Conservation (phyloP, 169 alveolate genomes). For the Fabrea salina region DNA sequence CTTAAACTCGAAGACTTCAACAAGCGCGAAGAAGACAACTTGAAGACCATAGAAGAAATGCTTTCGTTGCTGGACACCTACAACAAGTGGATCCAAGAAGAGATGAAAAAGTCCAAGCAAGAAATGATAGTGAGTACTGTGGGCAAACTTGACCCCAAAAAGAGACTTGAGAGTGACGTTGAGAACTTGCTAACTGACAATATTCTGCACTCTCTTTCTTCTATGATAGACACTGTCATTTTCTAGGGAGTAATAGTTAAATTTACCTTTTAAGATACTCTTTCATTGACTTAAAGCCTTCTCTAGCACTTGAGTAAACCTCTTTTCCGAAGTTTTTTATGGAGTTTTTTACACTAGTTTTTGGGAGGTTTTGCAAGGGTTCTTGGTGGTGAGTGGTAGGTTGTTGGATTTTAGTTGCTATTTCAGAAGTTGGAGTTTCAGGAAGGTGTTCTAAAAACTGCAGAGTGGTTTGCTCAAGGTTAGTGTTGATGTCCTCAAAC, state of each 20-base stretch:
- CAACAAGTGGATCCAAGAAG: constrained; percentile 93
- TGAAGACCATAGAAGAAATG: constrained; percentile 76
- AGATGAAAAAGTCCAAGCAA: constrained; percentile 91
- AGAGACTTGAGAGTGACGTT: constrained; percentile 73
- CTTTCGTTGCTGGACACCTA: constrained; percentile 85
- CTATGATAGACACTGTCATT: constrained; percentile 62
- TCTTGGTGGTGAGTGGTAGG: no score
- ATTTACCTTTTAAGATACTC: no score
- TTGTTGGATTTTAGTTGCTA: no score
- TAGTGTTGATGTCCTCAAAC: no score
- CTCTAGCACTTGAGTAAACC: no score
- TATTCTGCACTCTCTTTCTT: constrained; percentile 61
- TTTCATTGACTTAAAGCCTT: no score
- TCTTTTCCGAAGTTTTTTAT: no score
- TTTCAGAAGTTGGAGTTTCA: no score
- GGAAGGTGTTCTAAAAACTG: no score
- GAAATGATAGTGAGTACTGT: constrained; percentile 90
- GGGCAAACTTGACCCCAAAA: constrained; percentile 93
- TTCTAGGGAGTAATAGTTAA: constrained; percentile 5
- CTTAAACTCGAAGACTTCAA: constrained; percentile 82
- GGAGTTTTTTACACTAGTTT: no score
- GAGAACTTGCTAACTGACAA: constrained; percentile 62
- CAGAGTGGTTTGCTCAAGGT: no score
- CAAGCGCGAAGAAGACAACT: constrained; percentile 69
- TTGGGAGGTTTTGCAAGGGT: no score